Evolutionary conservation across 768 basidiomycete species (phyloP), one percentile per base, ranked within the genome.

Genomic region (Hortiboletus campestris): DNA sequence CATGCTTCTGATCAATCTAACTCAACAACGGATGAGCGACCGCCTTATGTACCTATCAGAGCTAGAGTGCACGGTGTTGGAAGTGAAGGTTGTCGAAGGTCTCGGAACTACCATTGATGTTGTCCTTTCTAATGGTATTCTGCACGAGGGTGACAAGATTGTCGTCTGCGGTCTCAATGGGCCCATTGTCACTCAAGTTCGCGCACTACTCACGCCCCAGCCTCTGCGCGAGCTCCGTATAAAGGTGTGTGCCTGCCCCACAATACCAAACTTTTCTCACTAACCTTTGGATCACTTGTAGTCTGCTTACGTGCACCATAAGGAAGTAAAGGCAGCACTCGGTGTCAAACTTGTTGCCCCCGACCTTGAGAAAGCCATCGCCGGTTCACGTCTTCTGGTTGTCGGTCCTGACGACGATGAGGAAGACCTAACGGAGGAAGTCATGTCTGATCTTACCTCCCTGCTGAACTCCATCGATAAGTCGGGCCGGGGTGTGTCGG

Each of bases 51-150:
- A 98, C 75, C 82, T 98, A 56, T 91, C 94, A 31, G 94, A 97
- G 67, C 80, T 98, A 42, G 94, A 98, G 75, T 98, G 96, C 72
- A 99, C 97, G 7, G 93, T 99, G 12, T 83, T 99, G 55, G 97
- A 98, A 73, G 97, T 98, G 70, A 99, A 99, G 80, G 91, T 98
- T 58, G 85, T 98, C 62, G 97, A 99, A 74, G 97, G 97, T 65
- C 79, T 98, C 46, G 97, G 97, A 31, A 98, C 95, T 29, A 98
- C 97, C 0, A 93, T 98, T 64, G 96, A 98, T 75, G 94, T 98
- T 19, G 86, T 98, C 29, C 78, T 98, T 54, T 94, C 92, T 14
- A 99, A 99, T 66, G 97, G 97, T 65, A 85, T 92, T 58, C 75
- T 98, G 66, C 83, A 75, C 50, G 97, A 99, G 73, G 86, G 94